These are phyloP conservation scores for Fusarium zealandicum DNA, from an alignment of 2,329 filamentous ascomycete species.

Conservation along the genomic window DNA sequence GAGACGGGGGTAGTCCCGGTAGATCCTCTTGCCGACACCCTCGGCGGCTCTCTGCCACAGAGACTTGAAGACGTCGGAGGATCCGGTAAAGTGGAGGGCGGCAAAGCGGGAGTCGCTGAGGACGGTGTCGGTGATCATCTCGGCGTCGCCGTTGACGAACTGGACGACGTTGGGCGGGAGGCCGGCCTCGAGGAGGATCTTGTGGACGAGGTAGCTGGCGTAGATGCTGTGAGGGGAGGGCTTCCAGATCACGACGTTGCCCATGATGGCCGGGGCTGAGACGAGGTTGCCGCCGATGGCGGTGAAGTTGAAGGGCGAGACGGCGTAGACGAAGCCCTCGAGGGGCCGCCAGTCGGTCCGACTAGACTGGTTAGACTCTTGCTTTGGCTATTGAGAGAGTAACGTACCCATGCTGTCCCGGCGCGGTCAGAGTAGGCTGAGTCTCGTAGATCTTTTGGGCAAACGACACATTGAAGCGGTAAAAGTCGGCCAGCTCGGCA, in stretches of 20 bases:
- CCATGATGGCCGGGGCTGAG: constrained; percentile 82
- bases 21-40: constrained; percentile 80
- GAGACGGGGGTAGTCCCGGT: constrained; percentile 82
- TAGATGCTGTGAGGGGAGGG: constrained; percentile 83
- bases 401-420: constrained; percentile 63
- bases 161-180: constrained; percentile 88
- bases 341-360: constrained; percentile 58
- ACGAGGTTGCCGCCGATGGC: constrained; percentile 88
- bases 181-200: constrained; percentile 88
- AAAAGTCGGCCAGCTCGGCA: constrained; percentile 90
- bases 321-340: constrained; percentile 92
- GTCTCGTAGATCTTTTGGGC: constrained; percentile 87
- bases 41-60: constrained; percentile 84
- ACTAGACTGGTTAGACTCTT: not conserved
- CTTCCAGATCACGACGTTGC: constrained; percentile 96
- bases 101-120: constrained; percentile 80
- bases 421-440: constrained; percentile 85
- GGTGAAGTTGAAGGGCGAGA: constrained; percentile 97
- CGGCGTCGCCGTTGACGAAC: constrained; percentile 87
- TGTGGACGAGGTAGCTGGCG: constrained; percentile 85
- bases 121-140: constrained; percentile 78
- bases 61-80: constrained; percentile 85
- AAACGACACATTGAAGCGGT: constrained; percentile 92
- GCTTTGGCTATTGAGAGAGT: not conserved
- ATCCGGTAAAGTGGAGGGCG: constrained; percentile 90